phyloP scores from a whole-genome alignment of 2,329 filamentous ascomycete species.

The Rhinocladiella similis region DNA sequence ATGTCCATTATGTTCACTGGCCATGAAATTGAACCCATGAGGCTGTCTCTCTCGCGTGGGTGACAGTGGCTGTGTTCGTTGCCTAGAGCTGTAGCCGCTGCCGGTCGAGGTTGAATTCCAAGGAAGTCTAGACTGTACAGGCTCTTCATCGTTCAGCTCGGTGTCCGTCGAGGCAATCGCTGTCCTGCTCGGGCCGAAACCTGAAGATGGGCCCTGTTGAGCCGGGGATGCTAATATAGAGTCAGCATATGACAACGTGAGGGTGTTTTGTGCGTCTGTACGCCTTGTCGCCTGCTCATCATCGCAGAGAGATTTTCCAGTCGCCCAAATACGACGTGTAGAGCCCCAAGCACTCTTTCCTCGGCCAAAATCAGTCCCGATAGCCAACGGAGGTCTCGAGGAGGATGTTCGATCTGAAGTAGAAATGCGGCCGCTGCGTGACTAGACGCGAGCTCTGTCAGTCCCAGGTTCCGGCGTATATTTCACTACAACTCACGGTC shows the following conservation, averaged over 20 bases:
- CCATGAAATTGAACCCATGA: constrained; percentile 9
- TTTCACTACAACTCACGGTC: constrained; percentile 35
- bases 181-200: constrained; percentile 4
- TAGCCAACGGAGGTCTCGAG: constrained; percentile 24
- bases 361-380: constrained; percentile 46
- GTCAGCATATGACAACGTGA: constrained; percentile 15
- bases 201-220: constrained; percentile 17
- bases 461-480: background rate
- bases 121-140: constrained; percentile 10
- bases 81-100: constrained; percentile 8
- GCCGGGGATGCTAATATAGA: constrained; percentile 13
- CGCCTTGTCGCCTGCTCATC: constrained; percentile 52
- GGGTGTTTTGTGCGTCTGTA: constrained; percentile 31
- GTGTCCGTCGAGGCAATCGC: constrained; percentile 8
- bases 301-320: constrained; percentile 46
- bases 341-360: constrained; percentile 44
- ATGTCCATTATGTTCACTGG: background rate
- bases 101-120: constrained; percentile 10
- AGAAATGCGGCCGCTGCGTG: constrained; percentile 10
- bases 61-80: constrained; percentile 18
- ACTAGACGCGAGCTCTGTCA: constrained; percentile 11
- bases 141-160: constrained; percentile 18
- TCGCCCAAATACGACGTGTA: constrained; percentile 54
- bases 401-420: constrained; percentile 15
- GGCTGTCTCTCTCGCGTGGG: constrained; percentile 19